A percentile compares a stretch with the other conserved stretches of the same genome.
Evolutionary conservation across 75 land plant species (phyloP).

Genomic region (Chamaecyparis obtusa): DNA sequence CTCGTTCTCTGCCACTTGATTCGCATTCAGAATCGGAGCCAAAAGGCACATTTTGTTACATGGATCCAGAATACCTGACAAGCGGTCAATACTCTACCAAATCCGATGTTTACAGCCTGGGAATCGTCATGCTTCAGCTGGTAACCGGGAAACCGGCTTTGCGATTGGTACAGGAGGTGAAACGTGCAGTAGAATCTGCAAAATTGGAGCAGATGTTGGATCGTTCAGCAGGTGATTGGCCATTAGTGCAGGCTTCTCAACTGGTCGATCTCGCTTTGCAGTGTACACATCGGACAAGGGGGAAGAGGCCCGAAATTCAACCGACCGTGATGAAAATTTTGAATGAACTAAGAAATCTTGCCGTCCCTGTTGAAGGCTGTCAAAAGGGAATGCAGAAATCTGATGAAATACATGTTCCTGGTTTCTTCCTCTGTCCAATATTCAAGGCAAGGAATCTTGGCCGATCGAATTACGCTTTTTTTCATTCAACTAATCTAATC

Average conservation of each 20-base stretch:
- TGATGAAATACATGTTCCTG: conserved; percentile 13
- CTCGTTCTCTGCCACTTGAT: conserved; percentile 15
- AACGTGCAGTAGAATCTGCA: neutral
- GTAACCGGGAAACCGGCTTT: conserved; percentile 21
- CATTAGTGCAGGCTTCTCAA: neutral
- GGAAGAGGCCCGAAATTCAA: conserved; percentile 45
- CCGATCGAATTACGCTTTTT: too few species aligned
- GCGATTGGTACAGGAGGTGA: conserved; percentile 4
- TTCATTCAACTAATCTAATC: too few species aligned
- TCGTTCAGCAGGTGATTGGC: conserved; percentile 22
- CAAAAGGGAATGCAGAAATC: conserved; percentile 7
- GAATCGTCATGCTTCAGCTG: conserved; percentile 25
- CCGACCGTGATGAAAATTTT: conserved; percentile 42
- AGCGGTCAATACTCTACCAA: conserved; percentile 30
- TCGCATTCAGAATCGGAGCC: neutral
- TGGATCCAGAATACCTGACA: conserved; percentile 20
- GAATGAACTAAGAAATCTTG: neutral
- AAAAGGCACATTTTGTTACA: conserved; percentile 13
- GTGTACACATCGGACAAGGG: conserved; percentile 24
- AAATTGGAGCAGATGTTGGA: conserved; percentile 33
- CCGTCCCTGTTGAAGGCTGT: conserved; percentile 20
- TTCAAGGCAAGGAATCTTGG: conserved; percentile 30
- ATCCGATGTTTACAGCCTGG: conserved; percentile 46
- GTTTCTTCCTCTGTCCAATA: conserved; percentile 51
- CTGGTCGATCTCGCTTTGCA: conserved; percentile 1